Base-by-base conservation (phyloP, 495 filamentous ascomycete genomes). In the Staphylotrichum longicolle region DNA sequence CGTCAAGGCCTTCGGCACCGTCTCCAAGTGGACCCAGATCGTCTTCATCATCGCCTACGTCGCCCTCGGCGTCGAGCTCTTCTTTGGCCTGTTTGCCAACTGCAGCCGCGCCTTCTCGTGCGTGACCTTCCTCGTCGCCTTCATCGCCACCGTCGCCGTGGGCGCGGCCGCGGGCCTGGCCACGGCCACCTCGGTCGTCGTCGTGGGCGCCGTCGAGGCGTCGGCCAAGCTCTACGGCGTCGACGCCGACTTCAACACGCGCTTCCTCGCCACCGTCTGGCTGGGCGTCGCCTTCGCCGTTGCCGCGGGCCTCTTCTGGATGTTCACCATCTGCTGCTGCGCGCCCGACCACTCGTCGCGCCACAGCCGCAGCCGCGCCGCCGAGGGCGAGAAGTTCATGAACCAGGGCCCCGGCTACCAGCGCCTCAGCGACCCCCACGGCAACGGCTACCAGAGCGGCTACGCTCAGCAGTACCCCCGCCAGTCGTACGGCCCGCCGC, bases 301-400 rank as follows among this genome's bases (percentile, higher is more conserved):
- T 30, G 89, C 70, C 51, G 85, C 85, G 12, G 81, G 81, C 60
- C 66, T 96, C 66, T 96, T 96, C 87, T 98, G 93, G 93, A 78
- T 89, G 65, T 85, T 96, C 74, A 90, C 85, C 74, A 80, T 86
- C 58, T 97, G 93, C 88, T 97, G 93, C 85, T 96, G 93, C 80
- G 68, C 72, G 54, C 76, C 74, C 50, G 77, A 78, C 67, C 68
- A 75, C 42, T 60, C 65, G 5, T 52, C 39, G 12, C 51, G 69
- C 60, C 61, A 66, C 56, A 62, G 63, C 61, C 48, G 60, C 60
- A 40, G 51, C 60, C 15, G 50, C 27, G 32, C 60, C 14, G 42
- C 60, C 61, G 62, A 63, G 48, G 50, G 45, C 63, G 82, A 84
- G 77, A 83, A 84, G 78, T 70, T 80, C 54, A 68, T 78, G 27